Evolutionary conservation across 345 rosid species (phyloP), one percentile per base, ranked within the genome.

Genomic region (Arabidopsis arenosa): DNA sequence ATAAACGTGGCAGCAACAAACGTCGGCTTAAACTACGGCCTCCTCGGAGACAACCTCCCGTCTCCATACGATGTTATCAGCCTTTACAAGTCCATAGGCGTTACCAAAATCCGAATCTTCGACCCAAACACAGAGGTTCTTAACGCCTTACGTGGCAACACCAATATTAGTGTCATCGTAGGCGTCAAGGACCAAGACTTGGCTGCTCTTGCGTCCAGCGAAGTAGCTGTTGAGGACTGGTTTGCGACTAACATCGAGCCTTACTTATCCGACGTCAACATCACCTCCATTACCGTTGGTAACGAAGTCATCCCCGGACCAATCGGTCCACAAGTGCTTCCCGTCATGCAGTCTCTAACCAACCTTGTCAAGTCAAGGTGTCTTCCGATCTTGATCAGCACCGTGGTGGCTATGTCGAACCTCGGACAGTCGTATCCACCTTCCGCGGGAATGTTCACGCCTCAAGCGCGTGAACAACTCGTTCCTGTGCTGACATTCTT

Each of bases 1-100:
- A 6, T 2, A 4, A 37, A 47, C 11, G 62, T 55, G 45, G 11
- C 45, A 75, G 28, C 74, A 18, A 4, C 60, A 68, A 60, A 60
- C 30, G 11, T 65, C 75, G 86, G 85, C 9, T 81, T 85, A 8
- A 75, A 68, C 67, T 85, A 86, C 56, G 86, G 84, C 0, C 61
- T 81, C 60, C 74, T 70, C n/a, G 87, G 82, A 9, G 74, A 85
- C 58, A 83, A 87, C 57, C 84, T 85, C 33, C 85, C 87, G 0
- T 1, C 83, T 40, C 81, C 86, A 3, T 8, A 66, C 4, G 28
- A 71, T 1, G 91, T 84, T 0, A 64, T 85, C 37, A 33, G 11
- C 6, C 80, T 89, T 10, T 83, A 76, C 79, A 60, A 78, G 48
- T 58, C 63, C 14, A 32, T 75, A 21, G n/a, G 32, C 30, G 64